A percentile compares a stretch with the other conserved stretches of the same genome.
phyloP scores from a whole-genome alignment of 192 early-diverging fungal genomes.

The Entomortierella chlamydospora region DNA sequence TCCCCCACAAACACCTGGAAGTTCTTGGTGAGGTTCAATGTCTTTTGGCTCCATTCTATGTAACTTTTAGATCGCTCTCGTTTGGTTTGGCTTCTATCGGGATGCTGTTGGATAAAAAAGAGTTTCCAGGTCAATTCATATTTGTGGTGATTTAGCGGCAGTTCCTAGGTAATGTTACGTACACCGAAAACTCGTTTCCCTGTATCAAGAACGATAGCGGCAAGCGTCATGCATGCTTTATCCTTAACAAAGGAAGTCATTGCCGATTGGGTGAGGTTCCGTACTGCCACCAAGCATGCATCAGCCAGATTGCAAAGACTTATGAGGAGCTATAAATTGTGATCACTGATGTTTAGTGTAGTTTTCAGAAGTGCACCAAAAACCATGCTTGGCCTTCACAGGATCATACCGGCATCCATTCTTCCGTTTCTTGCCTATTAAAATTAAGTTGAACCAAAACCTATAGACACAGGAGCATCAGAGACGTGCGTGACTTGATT shows the following conservation, averaged over 20 bases:
- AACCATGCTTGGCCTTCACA: background rate
- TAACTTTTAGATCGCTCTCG: conserved; percentile 25
- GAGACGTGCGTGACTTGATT: too few species aligned
- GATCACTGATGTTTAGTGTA: too few species aligned
- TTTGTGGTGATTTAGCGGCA: background rate
- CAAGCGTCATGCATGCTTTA: conserved; percentile 8
- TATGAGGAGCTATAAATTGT: conserved; percentile 15
- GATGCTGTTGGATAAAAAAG: conserved; percentile 14
- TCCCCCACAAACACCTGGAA: conserved; percentile 25
- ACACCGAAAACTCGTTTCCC: conserved; percentile 25
- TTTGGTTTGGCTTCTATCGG: conserved; percentile 29
- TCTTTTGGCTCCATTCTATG: conserved; percentile 23
- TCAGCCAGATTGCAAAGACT: conserved; percentile 25
- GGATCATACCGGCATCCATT: conserved; percentile 32
- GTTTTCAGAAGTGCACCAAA: too few species aligned
- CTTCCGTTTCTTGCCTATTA: conserved; percentile 19
- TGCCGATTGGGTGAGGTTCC: background rate
- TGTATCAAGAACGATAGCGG: conserved; percentile 24
- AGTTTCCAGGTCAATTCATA: background rate
- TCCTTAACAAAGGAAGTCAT: conserved; percentile 5
- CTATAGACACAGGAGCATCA: background rate
- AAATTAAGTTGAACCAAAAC: conserved; percentile 28
- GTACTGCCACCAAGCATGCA: conserved; percentile 15
- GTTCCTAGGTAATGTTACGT: background rate
- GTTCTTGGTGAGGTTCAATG: conserved; percentile 17